Conservation (phyloP, 192 early-diverging fungal genomes). For the Coemansia sp. region DNA sequence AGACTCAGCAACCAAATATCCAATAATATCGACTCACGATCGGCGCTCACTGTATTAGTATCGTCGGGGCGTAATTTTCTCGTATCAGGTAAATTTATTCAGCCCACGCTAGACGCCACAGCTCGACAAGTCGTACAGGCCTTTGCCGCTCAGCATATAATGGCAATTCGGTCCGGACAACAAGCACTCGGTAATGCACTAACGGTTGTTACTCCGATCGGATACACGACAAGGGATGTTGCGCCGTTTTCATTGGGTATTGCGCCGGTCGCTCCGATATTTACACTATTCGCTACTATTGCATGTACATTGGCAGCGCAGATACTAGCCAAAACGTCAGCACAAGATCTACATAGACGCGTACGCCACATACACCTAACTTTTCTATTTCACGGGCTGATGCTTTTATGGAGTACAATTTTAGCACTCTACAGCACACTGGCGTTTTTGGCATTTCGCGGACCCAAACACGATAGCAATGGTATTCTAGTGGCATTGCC, state of each 20-base stretch:
- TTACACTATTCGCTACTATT: conserved; percentile 10
- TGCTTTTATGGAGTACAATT: conserved; percentile 13
- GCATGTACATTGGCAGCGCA: conserved; percentile 13
- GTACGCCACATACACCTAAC: neutral
- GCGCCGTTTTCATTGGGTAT: conserved; percentile 17
- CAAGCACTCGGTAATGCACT: neutral
- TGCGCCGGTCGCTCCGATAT: conserved; percentile 14
- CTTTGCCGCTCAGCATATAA: neutral
- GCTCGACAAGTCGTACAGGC: neutral
- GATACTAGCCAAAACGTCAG: conserved; percentile 7
- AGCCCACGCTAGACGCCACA: conserved; percentile 11
- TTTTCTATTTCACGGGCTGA: neutral
- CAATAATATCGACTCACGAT: neutral
- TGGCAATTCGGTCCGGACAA: neutral
- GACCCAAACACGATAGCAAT: neutral
- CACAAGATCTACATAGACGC: conserved; percentile 2
- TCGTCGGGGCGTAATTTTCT: conserved; percentile 12
- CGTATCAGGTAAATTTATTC: neutral
- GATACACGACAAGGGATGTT: conserved; percentile 13
- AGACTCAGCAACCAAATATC: neutral
- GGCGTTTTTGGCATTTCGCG: conserved; percentile 16
- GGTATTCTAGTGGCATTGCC: neutral
- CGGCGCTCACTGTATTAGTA: conserved; percentile 9
- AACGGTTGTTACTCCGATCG: neutral
- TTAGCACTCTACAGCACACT: conserved; percentile 14